Percentiles rank a stretch among this genome's conserved stretches.
Evolutionary conservation across 2,329 filamentous ascomycete genomes (phyloP).

Genomic region (Xylariaceae sp.): DNA sequence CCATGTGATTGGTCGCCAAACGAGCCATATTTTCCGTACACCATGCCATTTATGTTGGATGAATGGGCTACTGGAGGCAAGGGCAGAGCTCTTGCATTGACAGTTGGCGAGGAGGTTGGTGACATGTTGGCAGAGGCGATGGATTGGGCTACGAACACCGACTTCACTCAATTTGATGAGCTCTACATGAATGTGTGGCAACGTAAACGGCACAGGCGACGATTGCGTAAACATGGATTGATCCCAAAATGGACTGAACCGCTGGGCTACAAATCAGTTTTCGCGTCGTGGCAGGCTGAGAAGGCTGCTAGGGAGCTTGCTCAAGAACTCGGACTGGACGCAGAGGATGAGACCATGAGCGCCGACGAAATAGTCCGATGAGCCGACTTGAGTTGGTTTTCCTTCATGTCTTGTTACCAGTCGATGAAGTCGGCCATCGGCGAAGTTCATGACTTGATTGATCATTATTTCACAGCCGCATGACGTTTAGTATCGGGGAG

Average conservation of each 20-base stretch:
- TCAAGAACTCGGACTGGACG: conserved; percentile 39
- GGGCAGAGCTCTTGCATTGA: conserved; percentile 40
- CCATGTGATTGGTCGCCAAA: conserved; percentile 54
- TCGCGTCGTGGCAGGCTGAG: conserved; percentile 43
- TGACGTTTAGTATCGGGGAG: conserved; percentile 11
- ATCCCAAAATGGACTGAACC: conserved; percentile 36
- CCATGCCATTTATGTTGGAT: conserved; percentile 59
- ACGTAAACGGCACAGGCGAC: conserved; percentile 47
- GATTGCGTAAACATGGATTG: conserved; percentile 47
- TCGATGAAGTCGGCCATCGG: neutral
- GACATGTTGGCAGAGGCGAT: conserved; percentile 47
- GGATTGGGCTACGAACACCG: conserved; percentile 44
- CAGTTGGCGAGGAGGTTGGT: conserved; percentile 40
- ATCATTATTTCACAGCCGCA: neutral
- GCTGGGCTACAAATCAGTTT: conserved; percentile 41
- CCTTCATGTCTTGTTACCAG: neutral
- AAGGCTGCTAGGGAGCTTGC: conserved; percentile 40
- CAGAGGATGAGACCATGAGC: conserved; percentile 35
- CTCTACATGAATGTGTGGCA: conserved; percentile 43
- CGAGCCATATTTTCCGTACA: conserved; percentile 57
- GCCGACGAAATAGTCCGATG: conserved; percentile 31
- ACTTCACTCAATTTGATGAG: conserved; percentile 44
- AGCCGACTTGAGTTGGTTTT: neutral
- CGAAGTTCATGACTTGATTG: conserved; percentile 2
- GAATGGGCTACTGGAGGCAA: conserved; percentile 55